These are phyloP conservation scores for Pneumocystis carinii DNA, from an alignment of 1,139 yeast genomes.

Conservation along the genomic window DNA sequence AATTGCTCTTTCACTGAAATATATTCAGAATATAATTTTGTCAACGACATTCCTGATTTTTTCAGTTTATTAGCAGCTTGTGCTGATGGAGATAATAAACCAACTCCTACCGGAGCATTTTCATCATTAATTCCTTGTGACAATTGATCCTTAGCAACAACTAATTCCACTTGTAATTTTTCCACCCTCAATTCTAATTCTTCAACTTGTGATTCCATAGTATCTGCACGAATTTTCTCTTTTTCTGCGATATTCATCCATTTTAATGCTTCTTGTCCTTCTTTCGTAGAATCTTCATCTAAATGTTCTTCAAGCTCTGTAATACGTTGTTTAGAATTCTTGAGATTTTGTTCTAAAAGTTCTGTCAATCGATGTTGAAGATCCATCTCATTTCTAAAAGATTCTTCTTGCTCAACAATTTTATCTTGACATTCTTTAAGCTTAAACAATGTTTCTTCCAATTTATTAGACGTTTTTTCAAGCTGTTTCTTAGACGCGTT, in stretches of 20 bases:
- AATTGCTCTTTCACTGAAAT: constrained; percentile 47
- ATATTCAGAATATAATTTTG: constrained; percentile 55
- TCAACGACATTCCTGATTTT: constrained; percentile 45
- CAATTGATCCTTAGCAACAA: constrained; percentile 11
- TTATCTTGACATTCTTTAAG: constrained; percentile 37
- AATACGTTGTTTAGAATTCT: constrained; percentile 19
- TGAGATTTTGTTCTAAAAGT: constrained; percentile 39
- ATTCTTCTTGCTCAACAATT: constrained; percentile 35
- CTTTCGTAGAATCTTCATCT: constrained; percentile 26
- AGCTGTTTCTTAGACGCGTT: constrained; percentile 23
- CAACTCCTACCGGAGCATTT: constrained; percentile 11
- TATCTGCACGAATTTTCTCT: constrained; percentile 19
- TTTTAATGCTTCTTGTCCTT: constrained; percentile 21
- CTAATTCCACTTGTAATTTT: constrained; percentile 2
- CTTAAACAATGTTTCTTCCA: constrained; percentile 29
- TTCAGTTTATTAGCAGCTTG: constrained; percentile 33
- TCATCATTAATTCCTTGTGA: constrained; percentile 8
- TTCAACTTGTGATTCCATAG: constrained; percentile 21
- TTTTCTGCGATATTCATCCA: constrained; percentile 22
- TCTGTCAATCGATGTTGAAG: constrained; percentile 49
- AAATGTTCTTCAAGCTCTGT: constrained; percentile 32
- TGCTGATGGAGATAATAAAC: constrained; percentile 31
- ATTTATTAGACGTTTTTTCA: constrained; percentile 25
- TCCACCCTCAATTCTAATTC: constrained; percentile 21
- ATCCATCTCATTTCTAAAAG: constrained; percentile 46